Percentiles rank a stretch among this genome's conserved stretches.
These are phyloP conservation scores for Mesotaenium endlicherianum DNA, from an alignment of 139 green algal species.

Conservation along the genomic window DNA sequence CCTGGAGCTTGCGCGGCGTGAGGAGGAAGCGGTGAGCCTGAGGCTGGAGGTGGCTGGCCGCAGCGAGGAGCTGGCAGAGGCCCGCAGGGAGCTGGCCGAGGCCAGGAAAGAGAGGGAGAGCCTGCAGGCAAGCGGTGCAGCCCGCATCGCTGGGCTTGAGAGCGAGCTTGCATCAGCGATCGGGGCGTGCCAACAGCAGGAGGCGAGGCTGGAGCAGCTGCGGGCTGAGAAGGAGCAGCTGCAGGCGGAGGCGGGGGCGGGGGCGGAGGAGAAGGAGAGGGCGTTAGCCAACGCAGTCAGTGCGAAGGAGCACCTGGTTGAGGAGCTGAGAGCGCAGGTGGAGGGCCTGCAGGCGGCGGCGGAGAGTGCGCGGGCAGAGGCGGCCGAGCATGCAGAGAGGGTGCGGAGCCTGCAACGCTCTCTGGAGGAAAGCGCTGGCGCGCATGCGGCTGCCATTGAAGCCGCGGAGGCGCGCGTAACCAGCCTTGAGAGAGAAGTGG, in stretches of 20 bases:
- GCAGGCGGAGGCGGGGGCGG: neutral
- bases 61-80: too few relatives aligned
- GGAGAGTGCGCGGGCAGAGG: too few relatives aligned
- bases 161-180: neutral
- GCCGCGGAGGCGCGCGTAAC: neutral
- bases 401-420: too few relatives aligned
- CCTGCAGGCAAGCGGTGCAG: neutral
- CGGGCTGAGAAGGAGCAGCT: neutral
- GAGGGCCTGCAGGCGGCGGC: neutral
- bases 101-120: neutral
- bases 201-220: neutral
- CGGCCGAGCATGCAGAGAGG: too few relatives aligned
- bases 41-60: too few relatives aligned
- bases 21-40: too few relatives aligned
- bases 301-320: neutral
- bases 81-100: too few relatives aligned
- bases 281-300: neutral
- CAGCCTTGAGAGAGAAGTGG: neutral
- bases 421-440: too few relatives aligned
- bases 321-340: neutral
- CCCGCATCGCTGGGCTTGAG: neutral
- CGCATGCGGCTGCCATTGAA: too few relatives aligned
- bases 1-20: too few relatives aligned
- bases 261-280: neutral
- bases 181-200: neutral